phyloP scores from a whole-genome alignment of 768 basidiomycete genomes.

The Termitomyces titanicus region DNA sequence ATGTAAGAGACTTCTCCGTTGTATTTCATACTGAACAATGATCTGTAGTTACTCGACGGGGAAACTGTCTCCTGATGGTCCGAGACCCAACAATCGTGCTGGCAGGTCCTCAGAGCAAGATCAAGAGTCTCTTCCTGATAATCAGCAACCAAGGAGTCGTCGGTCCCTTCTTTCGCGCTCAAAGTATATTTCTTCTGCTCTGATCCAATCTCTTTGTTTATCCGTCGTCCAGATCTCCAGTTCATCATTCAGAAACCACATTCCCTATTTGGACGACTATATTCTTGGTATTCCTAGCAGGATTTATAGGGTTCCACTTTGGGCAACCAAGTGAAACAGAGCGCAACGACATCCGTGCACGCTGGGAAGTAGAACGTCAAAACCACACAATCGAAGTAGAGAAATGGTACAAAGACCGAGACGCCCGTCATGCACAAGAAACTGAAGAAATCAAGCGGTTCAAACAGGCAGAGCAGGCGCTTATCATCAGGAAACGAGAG shows the following conservation, averaged over 20 bases:
- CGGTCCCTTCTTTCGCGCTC: neutral
- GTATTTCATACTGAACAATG: neutral
- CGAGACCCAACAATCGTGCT: neutral
- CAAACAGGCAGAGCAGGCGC: neutral
- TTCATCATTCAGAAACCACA: neutral
- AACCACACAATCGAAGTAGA: neutral
- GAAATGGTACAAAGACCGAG: neutral
- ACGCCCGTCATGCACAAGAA: neutral
- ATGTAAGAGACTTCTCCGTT: neutral
- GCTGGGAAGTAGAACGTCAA: neutral
- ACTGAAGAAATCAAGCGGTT: neutral
- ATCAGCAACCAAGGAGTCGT: neutral
- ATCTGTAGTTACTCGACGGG: neutral
- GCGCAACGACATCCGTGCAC: neutral
- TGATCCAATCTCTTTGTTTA: neutral
- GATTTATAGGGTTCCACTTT: neutral
- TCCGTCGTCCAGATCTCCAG: neutral
- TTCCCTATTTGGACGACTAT: neutral
- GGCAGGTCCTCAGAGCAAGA: neutral
- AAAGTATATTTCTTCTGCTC: neutral
- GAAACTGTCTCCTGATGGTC: neutral
- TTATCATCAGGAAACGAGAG: neutral
- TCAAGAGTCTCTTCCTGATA: neutral
- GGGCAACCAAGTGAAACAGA: neutral
- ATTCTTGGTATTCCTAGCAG: neutral